Evolutionary conservation across 1,139 yeast genomes (phyloP).

Genomic region (Lipomyces yarrowii): DNA sequence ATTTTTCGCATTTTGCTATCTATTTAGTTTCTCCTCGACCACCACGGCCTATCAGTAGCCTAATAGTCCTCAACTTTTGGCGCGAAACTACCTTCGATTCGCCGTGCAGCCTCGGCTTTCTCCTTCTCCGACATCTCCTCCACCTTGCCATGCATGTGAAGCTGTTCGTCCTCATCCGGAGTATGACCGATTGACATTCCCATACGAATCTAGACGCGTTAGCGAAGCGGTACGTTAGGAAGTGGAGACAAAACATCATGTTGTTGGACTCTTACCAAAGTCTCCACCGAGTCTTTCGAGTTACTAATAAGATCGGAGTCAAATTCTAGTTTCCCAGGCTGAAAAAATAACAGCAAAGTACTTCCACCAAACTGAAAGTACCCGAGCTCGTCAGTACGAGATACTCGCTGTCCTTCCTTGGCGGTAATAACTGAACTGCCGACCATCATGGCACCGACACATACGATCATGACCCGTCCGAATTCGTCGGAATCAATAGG

Average conservation of each 20-base stretch:
- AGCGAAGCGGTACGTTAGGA: not conserved
- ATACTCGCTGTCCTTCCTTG: conserved; percentile 58
- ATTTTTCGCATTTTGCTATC: not conserved
- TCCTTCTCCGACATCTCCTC: conserved; percentile 18
- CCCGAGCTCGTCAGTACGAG: conserved; percentile 83
- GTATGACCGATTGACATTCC: conserved; percentile 92
- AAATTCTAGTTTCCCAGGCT: conserved; percentile 51
- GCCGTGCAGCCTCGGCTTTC: conserved; percentile 26
- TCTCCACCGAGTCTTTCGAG: conserved; percentile 71
- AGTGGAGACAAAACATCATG: not conserved
- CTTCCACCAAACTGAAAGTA: conserved; percentile 97
- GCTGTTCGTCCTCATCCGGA: conserved; percentile 52
- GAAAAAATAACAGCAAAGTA: conserved; percentile 68
- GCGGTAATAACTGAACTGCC: conserved; percentile 82
- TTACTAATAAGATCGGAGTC: conserved; percentile 76
- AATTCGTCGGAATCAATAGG: conserved; percentile 74
- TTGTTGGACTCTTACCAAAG: conserved; percentile 54
- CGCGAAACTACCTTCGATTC: conserved; percentile 27
- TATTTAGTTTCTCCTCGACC: not conserved
- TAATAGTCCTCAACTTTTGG: conserved; percentile 1
- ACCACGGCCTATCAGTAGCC: not conserved
- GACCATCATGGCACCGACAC: conserved; percentile 99
- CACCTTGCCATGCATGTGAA: conserved; percentile 5
- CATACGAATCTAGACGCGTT: conserved; percentile 50
- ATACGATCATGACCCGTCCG: conserved; percentile 75